Base-by-base conservation (phyloP, 1,284 basidiomycete genomes). In the Heterobasidion occidentale region DNA sequence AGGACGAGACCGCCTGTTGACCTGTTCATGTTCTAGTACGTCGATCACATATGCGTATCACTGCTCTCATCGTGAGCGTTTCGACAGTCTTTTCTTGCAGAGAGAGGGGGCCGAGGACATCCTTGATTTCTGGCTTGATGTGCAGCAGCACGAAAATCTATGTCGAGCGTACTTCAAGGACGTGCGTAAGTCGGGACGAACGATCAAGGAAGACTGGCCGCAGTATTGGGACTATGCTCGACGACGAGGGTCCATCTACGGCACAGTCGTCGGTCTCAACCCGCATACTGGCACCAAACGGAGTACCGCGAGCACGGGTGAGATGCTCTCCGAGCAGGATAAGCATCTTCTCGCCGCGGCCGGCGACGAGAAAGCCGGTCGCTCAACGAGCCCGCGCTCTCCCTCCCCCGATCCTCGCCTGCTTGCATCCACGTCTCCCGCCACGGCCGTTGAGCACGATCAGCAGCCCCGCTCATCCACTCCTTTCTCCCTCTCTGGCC, bases 81-180 rank as follows among this genome's bases (percentile, higher is more conserved):
- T 4, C 59, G 58, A 27, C 56, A 90, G 89, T 68, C 78, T 91
- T 59, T 97, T 95, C 69, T 77, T 98, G 46, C 94, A 98, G 69
- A 84, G 94, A 45, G 94, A 98, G 73, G 88, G 91, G 36, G 86
- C 92, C 55, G 95, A 98, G 69, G 95, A 98, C 69, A 90, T 95
- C 46, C 77, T 99, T 52, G 96, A 98, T 71, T 99, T 99, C 66
- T 99, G 95, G 95, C 84, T 99, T 36, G 96, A 99, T 68, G 96
- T 98, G 2, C 94, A 98, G 66, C 96, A 98, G 74, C 96, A 99
- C 70, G 97, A 98, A 75, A 98, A 98, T 69, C 83, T 99, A 47
- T 99, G 95, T 73, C 83, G 94, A 58, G 96, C 95, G 7, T 98
- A 98, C 73, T 98, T 99, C 83, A 97, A 98, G 77, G 96, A 98